Percentiles rank a stretch among this genome's conserved stretches.
phyloP scores from a whole-genome alignment of 2,329 filamentous ascomycete species.

The Polytolypa hystricis region DNA sequence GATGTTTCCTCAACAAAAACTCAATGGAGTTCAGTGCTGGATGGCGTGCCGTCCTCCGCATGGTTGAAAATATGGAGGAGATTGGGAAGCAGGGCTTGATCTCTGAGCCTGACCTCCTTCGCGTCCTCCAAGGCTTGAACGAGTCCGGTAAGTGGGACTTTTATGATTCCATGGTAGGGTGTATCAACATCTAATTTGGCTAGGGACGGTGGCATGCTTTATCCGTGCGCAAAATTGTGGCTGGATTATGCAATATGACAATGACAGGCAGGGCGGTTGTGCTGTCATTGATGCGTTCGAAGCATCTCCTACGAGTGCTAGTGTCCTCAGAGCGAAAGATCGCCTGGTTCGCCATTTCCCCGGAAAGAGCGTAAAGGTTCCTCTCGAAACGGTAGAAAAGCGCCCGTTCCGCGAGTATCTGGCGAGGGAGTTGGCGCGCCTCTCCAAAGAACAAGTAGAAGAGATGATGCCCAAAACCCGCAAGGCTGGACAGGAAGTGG shows the following conservation, averaged over 20 bases:
- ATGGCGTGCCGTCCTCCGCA: conserved; percentile 1
- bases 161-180: neutral
- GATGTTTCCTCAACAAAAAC: neutral
- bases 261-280: no score
- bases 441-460: conserved; percentile 20
- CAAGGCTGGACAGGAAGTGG: conserved; percentile 25
- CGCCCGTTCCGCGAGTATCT: conserved; percentile 18
- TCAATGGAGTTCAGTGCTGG: neutral
- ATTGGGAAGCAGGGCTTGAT: neutral
- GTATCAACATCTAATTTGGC: conserved; percentile 1
- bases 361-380: conserved; percentile 25
- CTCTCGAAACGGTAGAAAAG: conserved; percentile 13
- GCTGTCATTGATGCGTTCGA: conserved; percentile 36
- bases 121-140: neutral
- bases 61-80: neutral
- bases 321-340: conserved; percentile 26
- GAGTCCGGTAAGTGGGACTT: neutral
- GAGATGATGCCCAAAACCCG: conserved; percentile 21
- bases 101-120: neutral
- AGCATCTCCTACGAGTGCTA: conserved; percentile 26
- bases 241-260: conserved; percentile 25
- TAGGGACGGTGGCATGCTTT: conserved; percentile 26
- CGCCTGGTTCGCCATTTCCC: conserved; percentile 36
- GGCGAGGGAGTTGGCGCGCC: conserved; percentile 20
- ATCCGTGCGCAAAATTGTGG: conserved; percentile 37